A percentile compares a stretch with the other conserved stretches of the same genome.
phyloP scores from a whole-genome alignment of 108 stramenopile species.

The Stephanodiscus triporus region DNA sequence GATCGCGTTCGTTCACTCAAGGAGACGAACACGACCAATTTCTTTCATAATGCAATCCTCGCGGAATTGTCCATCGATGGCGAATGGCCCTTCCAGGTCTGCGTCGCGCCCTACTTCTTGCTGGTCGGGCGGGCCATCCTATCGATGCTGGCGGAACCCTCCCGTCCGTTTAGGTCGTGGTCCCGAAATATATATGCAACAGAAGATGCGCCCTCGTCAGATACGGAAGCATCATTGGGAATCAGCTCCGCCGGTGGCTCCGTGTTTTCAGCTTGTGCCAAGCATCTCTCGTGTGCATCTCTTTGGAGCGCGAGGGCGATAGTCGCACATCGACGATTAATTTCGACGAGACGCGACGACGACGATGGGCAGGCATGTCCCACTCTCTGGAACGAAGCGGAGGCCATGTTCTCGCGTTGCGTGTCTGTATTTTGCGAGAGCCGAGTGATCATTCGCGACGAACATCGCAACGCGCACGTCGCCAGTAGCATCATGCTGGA shows the following conservation, averaged over 20 bases:
- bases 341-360: slow-evolving; percentile 51
- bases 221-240: not conserved
- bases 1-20: slow-evolving; percentile 12
- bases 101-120: slow-evolving; percentile 68
- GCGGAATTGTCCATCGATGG: slow-evolving; percentile 74
- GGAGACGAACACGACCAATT: slow-evolving; percentile 25
- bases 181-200: slow-evolving; percentile 2
- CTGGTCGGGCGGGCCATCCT: slow-evolving; percentile 73
- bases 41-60: slow-evolving; percentile 72
- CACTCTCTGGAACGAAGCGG: slow-evolving; percentile 64
- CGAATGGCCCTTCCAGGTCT: slow-evolving; percentile 78
- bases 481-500: slow-evolving; percentile 74
- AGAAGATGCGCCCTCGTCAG: not conserved
- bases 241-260: not conserved
- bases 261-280: slow-evolving; percentile 33
- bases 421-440: slow-evolving; percentile 11
- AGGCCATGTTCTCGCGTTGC: slow-evolving; percentile 35
- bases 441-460: not conserved
- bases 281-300: slow-evolving; percentile 20
- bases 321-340: slow-evolving; percentile 76
- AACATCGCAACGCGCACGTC: slow-evolving; percentile 19
- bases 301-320: slow-evolving; percentile 73
- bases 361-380: slow-evolving; percentile 63
- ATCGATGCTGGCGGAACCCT: slow-evolving; percentile 55
- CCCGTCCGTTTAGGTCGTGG: slow-evolving; percentile 37